Conservation (phyloP, 2,329 filamentous ascomycete species). For the Cladosporium sp. region DNA sequence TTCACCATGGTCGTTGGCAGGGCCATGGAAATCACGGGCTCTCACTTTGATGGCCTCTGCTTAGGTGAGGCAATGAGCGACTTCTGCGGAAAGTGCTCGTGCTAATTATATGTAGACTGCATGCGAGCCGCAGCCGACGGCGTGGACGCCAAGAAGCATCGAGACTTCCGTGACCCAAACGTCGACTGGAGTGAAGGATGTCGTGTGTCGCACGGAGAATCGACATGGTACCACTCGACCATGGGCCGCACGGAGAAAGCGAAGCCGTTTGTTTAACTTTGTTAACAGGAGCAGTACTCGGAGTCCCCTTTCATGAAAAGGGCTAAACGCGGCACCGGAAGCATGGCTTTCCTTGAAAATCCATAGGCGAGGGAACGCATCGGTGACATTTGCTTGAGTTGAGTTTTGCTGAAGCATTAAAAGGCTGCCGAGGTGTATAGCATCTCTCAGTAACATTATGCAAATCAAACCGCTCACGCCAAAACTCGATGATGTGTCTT, state of each 20-base stretch:
- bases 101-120: neutral
- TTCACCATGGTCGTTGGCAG: neutral
- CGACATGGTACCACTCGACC: constrained; percentile 36
- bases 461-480: too few relatives aligned
- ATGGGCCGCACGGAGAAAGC: constrained; percentile 23
- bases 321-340: too few relatives aligned
- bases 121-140: neutral
- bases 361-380: too few relatives aligned
- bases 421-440: too few relatives aligned
- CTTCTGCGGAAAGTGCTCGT: neutral
- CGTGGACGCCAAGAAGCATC: constrained; percentile 13
- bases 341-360: too few relatives aligned
- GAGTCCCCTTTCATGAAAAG: too few relatives aligned
- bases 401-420: too few relatives aligned
- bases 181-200: constrained; percentile 32
- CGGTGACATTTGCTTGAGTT: too few relatives aligned
- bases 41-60: constrained; percentile 36
- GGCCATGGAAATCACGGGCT: neutral
- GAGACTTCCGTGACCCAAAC: constrained; percentile 23
- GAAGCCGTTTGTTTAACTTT: neutral
- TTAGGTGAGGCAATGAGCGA: constrained; percentile 21
- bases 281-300: too few relatives aligned
- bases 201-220: constrained; percentile 31
- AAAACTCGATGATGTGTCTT: too few relatives aligned
- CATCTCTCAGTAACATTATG: too few relatives aligned